A percentile compares a stretch with the other conserved stretches of the same genome.
Evolutionary conservation across 1,139 yeast genomes (phyloP).

Genomic region (Yamadazyma songkhlaensis): DNA sequence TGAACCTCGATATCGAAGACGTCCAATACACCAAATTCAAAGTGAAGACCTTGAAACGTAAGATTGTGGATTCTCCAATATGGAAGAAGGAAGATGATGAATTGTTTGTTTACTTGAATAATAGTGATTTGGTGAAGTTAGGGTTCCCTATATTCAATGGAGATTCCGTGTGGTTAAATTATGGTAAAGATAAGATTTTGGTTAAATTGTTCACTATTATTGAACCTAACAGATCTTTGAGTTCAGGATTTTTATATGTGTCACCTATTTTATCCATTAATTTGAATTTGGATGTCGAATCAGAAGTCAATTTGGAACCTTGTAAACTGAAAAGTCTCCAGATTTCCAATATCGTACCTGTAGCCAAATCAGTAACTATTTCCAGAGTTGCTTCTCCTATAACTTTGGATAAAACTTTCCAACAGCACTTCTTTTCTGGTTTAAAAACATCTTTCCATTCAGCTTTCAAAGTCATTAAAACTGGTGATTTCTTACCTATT

Average conservation of each 20-base stretch:
- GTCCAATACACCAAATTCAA: constrained; percentile 15
- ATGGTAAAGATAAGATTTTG: constrained; percentile 23
- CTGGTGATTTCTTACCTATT: constrained; percentile 71
- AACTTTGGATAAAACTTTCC: constrained; percentile 65
- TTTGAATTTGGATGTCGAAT: constrained; percentile 31
- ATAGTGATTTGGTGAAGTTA: constrained; percentile 50
- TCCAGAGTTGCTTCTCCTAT: constrained; percentile 70
- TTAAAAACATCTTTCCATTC: constrained; percentile 62
- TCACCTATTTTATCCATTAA: constrained; percentile 68
- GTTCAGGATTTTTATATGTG: constrained; percentile 41
- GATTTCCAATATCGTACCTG: constrained; percentile 24
- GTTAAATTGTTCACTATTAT: constrained; percentile 57
- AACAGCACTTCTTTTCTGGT: constrained; percentile 62
- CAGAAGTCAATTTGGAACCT: constrained; percentile 30
- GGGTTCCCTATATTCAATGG: constrained; percentile 66
- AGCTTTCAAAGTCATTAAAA: constrained; percentile 53
- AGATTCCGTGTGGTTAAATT: constrained; percentile 49
- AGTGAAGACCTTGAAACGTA: constrained; percentile 30
- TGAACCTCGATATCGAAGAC: constrained; percentile 19
- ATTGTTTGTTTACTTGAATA: constrained; percentile 51
- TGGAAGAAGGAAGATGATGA: constrained; percentile 42
- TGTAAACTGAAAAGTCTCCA: constrained; percentile 13
- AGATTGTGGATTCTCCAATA: constrained; percentile 23
- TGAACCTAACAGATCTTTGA: constrained; percentile 54
- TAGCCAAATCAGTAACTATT: constrained; percentile 51